A percentile compares a stretch with the other conserved stretches of the same genome.
Conservation (phyloP, 208 protist species). For the Trypanosoma avium region DNA sequence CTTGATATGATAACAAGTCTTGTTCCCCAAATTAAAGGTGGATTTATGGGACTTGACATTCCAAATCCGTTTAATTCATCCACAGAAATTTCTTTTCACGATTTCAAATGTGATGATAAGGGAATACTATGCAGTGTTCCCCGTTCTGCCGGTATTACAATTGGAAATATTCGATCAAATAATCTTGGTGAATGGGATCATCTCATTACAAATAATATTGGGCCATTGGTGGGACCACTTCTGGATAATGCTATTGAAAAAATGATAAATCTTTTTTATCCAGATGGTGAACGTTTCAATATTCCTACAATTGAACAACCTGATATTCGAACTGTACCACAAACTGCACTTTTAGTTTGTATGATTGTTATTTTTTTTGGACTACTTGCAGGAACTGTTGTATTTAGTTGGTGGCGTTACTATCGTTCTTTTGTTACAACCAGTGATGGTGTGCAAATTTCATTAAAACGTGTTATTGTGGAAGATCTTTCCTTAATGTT, state of each 20-base stretch:
- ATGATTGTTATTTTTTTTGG: not conserved
- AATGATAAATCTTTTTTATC: not conserved
- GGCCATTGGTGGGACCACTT: not conserved
- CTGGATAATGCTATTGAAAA: not conserved
- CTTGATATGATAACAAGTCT: not conserved
- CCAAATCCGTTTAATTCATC: not conserved
- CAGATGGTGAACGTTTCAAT: not conserved
- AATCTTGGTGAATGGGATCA: not conserved
- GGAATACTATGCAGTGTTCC: constrained; percentile 6
- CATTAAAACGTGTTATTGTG: constrained; percentile 28
- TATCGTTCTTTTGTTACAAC: not conserved
- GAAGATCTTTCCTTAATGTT: constrained; percentile 49
- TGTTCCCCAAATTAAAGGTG: not conserved
- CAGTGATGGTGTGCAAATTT: constrained; percentile 13
- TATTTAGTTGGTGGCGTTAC: not conserved
- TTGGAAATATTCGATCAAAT: constrained; percentile 3
- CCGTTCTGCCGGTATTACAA: not conserved
- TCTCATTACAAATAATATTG: constrained; percentile 1
- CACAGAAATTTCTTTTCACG: not conserved
- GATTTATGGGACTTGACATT: not conserved
- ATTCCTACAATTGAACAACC: not conserved
- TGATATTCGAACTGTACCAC: not conserved
- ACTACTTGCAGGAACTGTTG: constrained; percentile 1
- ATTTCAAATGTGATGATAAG: not conserved
- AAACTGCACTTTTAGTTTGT: not conserved